Base-by-base conservation (phyloP, 345 rosid genomes). In the Abelmoschus esculentus region DNA sequence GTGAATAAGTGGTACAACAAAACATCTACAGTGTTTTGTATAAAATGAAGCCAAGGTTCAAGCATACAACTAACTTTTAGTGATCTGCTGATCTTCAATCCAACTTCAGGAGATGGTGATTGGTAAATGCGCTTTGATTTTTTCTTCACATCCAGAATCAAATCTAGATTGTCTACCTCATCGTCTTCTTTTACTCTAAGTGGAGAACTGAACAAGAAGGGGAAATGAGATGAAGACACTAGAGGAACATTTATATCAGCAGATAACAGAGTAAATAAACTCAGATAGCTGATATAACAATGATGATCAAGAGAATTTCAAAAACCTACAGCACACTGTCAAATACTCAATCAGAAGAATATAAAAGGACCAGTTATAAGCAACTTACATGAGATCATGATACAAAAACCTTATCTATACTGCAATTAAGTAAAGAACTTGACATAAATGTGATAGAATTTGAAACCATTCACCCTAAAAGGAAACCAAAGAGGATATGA, bases 81-180 rank as follows among this genome's bases (percentile, higher is more conserved):
- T 34, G 96, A 80, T 34, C 86, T 84, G 76, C 96, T 90, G 61
- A 88, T 90, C 83, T 90, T 90, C 79, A 80, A 72, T 76, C 96
- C 90, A 76, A 90, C 91, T 87, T 90, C 93, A 77, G 96, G 93
- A 80, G 86, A 38, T 1, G 78, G 84, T 55, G 96, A 86, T 74
- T 79, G 88, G 77, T 90, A 90, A 29, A 86, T 73, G 22, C 93
- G 91, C 76, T 84, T 90, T 4, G 96, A 83, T 68, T 86, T 90
- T 71, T 75, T 80, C 80, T 81, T 87, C 70, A 28, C 72, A 52
- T 79, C 80, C 74, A 90, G 82, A 74, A 83, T 82, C 55, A 90
- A 81, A 31, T 88, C 96, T 73, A 90, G 73, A 65, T 85, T 88
- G 81, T 90, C 96, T 34, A 88, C 93, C 75, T 87, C 91, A 75